Evolutionary conservation across 2,329 filamentous ascomycete genomes (phyloP).

Genomic region (Pseudogymnoascus sp.): DNA sequence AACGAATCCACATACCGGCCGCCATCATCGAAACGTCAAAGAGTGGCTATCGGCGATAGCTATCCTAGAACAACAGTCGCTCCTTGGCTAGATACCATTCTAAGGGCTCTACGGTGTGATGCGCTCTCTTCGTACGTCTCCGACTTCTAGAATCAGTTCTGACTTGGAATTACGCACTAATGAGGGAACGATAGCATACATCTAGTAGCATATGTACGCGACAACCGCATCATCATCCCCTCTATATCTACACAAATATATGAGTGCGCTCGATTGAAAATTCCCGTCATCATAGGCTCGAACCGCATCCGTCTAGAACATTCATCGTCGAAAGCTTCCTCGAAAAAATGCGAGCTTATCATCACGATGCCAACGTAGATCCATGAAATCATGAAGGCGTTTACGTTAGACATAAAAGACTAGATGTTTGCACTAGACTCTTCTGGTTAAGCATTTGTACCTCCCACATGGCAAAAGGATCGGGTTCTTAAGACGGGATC

Average conservation of each 20-base stretch:
- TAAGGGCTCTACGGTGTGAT: not conserved
- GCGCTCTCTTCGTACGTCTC: not conserved
- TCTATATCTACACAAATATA: not conserved
- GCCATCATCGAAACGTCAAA: not conserved
- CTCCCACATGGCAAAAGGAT: not conserved
- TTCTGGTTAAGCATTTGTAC: not conserved
- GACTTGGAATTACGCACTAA: not conserved
- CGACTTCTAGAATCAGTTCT: not conserved
- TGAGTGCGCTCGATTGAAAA: not conserved
- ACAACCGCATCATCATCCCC: not conserved
- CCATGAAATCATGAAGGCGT: not conserved
- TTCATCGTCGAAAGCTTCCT: not conserved
- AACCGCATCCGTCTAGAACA: not conserved
- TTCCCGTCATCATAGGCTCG: not conserved
- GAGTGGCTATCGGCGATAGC: not conserved
- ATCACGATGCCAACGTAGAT: not conserved
- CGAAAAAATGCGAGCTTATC: not conserved
- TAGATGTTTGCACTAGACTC: not conserved
- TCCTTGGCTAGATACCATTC: not conserved
- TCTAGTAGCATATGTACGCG: not conserved
- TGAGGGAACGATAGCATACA: not conserved
- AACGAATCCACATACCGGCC: not conserved
- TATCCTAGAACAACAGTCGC: not conserved
- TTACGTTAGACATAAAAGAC: not conserved
- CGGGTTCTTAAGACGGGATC: not conserved